Conservation (phyloP, 169 alveolate genomes). For the Cryptosporidium ryanae region DNA sequence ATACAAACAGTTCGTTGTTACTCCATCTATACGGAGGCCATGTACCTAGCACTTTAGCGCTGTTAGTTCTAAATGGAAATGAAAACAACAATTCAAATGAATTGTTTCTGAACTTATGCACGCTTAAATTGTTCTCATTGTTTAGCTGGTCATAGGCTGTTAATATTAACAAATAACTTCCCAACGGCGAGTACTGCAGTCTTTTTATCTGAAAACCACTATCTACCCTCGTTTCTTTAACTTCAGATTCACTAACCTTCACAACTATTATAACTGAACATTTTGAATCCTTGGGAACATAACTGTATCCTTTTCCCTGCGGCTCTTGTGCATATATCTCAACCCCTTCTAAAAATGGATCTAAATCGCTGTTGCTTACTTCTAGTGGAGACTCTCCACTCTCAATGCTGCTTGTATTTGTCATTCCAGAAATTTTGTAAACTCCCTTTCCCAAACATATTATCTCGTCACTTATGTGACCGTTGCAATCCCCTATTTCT, state of each 20-base stretch:
- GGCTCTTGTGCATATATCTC: constrained; percentile 72
- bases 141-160: constrained; percentile 38
- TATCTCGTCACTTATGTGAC: constrained; percentile 21
- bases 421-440: constrained; percentile 21
- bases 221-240: neutral
- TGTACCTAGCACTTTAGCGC: constrained; percentile 67
- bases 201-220: constrained; percentile 25
- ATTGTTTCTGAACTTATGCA: constrained; percentile 15
- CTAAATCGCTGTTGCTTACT: neutral
- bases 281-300: constrained; percentile 47
- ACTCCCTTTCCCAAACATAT: constrained; percentile 68
- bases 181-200: constrained; percentile 65
- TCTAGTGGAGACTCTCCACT: neutral
- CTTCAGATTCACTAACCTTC: neutral
- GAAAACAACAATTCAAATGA: constrained; percentile 12
- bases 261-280: constrained; percentile 15
- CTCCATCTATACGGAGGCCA: constrained; percentile 76
- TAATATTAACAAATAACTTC: constrained; percentile 52
- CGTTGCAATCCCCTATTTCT: too few relatives aligned
- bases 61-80: constrained; percentile 57
- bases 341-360: constrained; percentile 57
- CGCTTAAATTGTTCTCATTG: constrained; percentile 37
- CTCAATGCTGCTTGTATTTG: neutral
- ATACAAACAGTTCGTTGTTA: constrained; percentile 62
- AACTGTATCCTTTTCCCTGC: constrained; percentile 66